A percentile compares a stretch with the other conserved stretches of the same genome.
These are phyloP conservation scores for Amanita muscaria DNA, from an alignment of 768 basidiomycete species.

Conservation along the genomic window DNA sequence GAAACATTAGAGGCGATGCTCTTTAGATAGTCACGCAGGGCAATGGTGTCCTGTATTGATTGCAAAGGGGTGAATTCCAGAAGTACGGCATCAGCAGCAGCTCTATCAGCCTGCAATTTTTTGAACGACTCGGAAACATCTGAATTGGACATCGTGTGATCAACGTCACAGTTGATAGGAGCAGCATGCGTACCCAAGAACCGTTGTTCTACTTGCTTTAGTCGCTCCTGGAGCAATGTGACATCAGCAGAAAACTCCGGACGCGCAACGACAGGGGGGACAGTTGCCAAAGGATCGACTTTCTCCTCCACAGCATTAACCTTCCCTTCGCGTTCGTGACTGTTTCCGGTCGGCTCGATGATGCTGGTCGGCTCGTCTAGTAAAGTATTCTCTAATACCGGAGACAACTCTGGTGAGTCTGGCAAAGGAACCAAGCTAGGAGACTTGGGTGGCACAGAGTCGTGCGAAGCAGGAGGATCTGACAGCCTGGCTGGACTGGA, in stretches of 20 bases:
- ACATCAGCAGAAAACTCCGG: slow-evolving; percentile 23
- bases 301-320: too few species aligned
- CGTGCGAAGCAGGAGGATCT: neutral
- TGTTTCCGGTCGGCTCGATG: too few species aligned
- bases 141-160: slow-evolving; percentile 20
- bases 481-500: too few species aligned
- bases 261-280: neutral
- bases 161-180: neutral
- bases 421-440: slow-evolving; percentile 37
- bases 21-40: slow-evolving; percentile 65
- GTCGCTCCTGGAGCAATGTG: slow-evolving; percentile 53
- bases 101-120: slow-evolving; percentile 63
- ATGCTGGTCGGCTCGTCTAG: neutral
- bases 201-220: slow-evolving; percentile 69
- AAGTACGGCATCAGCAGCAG: slow-evolving; percentile 58
- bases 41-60: slow-evolving; percentile 52
- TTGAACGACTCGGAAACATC: slow-evolving; percentile 77
- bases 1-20: slow-evolving; percentile 60
- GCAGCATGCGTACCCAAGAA: slow-evolving; percentile 50
- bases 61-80: slow-evolving; percentile 64
- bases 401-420: slow-evolving; percentile 25
- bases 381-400: slow-evolving; percentile 8
- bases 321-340: too few species aligned
- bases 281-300: too few species aligned
- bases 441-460: slow-evolving; percentile 14